These are phyloP conservation scores for Yamadazyma diddensiae DNA, from an alignment of 1,139 yeast genomes.

Conservation along the genomic window DNA sequence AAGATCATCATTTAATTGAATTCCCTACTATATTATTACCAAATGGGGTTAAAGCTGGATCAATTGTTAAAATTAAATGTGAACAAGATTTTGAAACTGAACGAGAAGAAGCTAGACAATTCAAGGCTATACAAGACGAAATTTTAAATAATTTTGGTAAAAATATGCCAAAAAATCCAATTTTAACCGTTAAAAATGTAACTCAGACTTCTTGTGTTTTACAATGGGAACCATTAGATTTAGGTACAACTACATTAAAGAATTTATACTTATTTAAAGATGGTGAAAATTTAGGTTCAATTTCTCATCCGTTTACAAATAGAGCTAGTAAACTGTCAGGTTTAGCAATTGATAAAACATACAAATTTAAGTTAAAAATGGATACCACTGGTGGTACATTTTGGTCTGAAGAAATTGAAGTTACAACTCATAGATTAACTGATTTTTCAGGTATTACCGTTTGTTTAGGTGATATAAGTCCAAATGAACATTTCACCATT, in stretches of 20 bases:
- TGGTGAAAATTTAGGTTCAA: conserved; percentile 73
- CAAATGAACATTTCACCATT: conserved; percentile 54
- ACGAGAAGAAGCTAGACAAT: conserved; percentile 52
- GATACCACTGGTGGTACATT: conserved; percentile 88
- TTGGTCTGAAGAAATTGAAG: conserved; percentile 62
- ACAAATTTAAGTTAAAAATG: conserved; percentile 74
- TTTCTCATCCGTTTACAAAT: conserved; percentile 79
- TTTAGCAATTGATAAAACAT: conserved; percentile 79
- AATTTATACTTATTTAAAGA: conserved; percentile 78
- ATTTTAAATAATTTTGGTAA: conserved; percentile 73
- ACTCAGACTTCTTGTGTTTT: conserved; percentile 95
- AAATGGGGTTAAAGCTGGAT: conserved; percentile 87
- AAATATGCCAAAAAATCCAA: conserved; percentile 69
- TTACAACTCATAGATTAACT: conserved; percentile 93
- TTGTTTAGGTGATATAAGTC: conserved; percentile 78
- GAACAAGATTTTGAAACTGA: conserved; percentile 78
- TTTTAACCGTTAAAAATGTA: conserved; percentile 67
- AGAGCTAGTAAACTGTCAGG: conserved; percentile 89
- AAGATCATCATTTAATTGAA: conserved; percentile 92
- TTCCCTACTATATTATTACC: conserved; percentile 93
- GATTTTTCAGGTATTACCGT: conserved; percentile 91
- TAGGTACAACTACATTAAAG: conserved; percentile 81
- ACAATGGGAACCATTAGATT: conserved; percentile 85
- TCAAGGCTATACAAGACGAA: conserved; percentile 67
- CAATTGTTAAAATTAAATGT: conserved; percentile 84